These are phyloP conservation scores for Seiridium unicorne DNA, from an alignment of 2,329 filamentous ascomycete genomes.

Conservation along the genomic window DNA sequence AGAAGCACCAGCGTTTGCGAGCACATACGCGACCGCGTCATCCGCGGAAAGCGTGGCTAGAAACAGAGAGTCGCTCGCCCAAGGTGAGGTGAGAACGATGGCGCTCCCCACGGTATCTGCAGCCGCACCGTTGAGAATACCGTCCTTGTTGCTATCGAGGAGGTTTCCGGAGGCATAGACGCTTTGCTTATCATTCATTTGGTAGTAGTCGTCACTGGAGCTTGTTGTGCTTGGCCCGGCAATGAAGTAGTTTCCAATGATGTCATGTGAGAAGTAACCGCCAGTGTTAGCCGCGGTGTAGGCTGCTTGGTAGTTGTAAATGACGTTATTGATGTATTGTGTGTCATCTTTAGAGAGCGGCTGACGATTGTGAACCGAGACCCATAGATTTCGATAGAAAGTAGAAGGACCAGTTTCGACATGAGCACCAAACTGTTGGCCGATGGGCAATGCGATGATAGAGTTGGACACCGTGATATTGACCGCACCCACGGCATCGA, in stretches of 20 bases:
- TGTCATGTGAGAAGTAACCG: constrained; percentile 25
- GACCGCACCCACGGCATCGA: constrained; percentile 32
- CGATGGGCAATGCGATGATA: constrained; percentile 41
- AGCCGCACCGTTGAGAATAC: constrained; percentile 13
- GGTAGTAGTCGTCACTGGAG: constrained; percentile 37
- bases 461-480: constrained; percentile 45
- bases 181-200: constrained; percentile 38
- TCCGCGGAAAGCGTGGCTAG: constrained; percentile 28
- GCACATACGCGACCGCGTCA: constrained; percentile 32
- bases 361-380: constrained; percentile 44
- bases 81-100: constrained; percentile 7
- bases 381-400: constrained; percentile 43
- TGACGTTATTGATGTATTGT: constrained; percentile 41
- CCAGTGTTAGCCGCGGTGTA: constrained; percentile 25
- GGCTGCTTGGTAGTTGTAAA: constrained; percentile 43
- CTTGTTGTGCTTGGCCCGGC: constrained; percentile 37
- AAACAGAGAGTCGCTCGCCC: constrained; percentile 16
- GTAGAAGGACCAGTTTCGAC: constrained; percentile 39
- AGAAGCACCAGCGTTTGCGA: constrained; percentile 34
- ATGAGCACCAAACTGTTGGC: constrained; percentile 41
- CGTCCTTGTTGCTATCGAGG: constrained; percentile 27
- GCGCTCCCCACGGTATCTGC: constrained; percentile 11
- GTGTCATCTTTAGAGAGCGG: constrained; percentile 44
- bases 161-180: constrained; percentile 40
- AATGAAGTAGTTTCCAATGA: constrained; percentile 45